phyloP scores from a whole-genome alignment of 140 eudicot species.

The Flaveria floridana region DNA sequence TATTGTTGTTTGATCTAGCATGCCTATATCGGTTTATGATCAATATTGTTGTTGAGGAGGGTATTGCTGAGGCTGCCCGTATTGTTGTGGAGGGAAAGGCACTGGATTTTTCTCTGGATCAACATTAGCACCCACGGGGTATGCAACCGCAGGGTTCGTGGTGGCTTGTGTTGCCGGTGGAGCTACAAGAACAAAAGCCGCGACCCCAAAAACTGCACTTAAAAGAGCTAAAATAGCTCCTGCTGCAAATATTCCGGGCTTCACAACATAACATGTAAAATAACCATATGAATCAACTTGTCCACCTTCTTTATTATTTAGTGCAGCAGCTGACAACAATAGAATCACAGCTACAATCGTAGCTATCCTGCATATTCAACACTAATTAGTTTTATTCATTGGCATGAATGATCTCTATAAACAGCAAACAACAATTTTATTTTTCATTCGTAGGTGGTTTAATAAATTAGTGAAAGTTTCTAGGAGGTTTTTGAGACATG shows the following conservation, averaged over 20 bases:
- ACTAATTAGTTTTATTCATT: not conserved
- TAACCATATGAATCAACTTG: constrained; percentile 20
- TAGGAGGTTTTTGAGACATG: too few relatives aligned
- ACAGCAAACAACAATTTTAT: too few relatives aligned
- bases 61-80: constrained; percentile 18
- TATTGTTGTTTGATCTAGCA: too few relatives aligned
- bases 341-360: constrained; percentile 27
- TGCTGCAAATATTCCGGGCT: constrained; percentile 36
- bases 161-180: constrained; percentile 16
- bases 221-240: constrained; percentile 31
- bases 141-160: constrained; percentile 2
- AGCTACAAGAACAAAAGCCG: constrained; percentile 15
- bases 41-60: not conserved
- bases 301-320: constrained; percentile 19
- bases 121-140: not conserved
- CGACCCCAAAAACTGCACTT: constrained; percentile 30
- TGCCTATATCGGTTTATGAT: too few relatives aligned
- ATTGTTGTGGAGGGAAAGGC: not conserved
- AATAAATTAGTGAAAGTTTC: too few relatives aligned
- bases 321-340: constrained; percentile 29
- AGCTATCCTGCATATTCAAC: constrained; percentile 31
- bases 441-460: too few relatives aligned
- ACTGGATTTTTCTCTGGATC: constrained; percentile 24
- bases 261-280: constrained; percentile 27
- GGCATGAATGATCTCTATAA: too few relatives aligned